Percentiles rank a stretch among this genome's conserved stretches.
Evolutionary conservation across 495 filamentous ascomycete genomes (phyloP).

Genomic region (Aspergillus nidulans): DNA sequence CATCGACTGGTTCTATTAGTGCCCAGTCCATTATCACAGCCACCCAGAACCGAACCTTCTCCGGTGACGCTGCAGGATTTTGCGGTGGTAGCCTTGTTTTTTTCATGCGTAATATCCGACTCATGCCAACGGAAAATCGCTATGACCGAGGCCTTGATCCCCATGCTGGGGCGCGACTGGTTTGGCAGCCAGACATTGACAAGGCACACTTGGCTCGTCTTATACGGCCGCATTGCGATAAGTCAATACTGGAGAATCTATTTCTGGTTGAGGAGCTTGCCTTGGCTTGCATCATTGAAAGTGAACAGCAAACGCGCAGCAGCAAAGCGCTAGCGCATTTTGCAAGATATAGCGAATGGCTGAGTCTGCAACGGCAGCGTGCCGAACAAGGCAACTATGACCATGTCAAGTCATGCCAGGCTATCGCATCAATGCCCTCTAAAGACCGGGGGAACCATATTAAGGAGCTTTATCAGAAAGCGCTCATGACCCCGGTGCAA

Average conservation of each 20-base stretch:
- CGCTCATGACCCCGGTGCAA: not conserved
- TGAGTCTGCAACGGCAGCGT: not conserved
- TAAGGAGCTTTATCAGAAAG: not conserved
- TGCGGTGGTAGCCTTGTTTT: not conserved
- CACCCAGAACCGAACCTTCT: not conserved
- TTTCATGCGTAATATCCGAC: not conserved
- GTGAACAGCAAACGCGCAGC: not conserved
- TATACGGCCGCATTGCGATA: not conserved
- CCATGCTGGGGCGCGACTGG: not conserved
- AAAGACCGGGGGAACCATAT: not conserved
- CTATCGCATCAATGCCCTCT: not conserved
- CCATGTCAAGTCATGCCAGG: not conserved
- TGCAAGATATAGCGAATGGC: not conserved
- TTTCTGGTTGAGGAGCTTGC: not conserved
- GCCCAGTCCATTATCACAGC: not conserved
- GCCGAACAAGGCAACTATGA: not conserved
- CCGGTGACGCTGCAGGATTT: not conserved
- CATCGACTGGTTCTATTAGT: not conserved
- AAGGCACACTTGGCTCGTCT: not conserved
- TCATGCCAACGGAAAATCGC: not conserved
- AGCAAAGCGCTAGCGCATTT: not conserved
- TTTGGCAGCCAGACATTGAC: constrained; percentile 5
- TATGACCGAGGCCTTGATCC: not conserved
- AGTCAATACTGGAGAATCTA: not conserved
- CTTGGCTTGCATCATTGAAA: constrained; percentile 1